Percentiles rank a stretch among this genome's conserved stretches.
Conservation (phyloP, 2,329 filamentous ascomycete genomes). For the Colletotrichum siamense region DNA sequence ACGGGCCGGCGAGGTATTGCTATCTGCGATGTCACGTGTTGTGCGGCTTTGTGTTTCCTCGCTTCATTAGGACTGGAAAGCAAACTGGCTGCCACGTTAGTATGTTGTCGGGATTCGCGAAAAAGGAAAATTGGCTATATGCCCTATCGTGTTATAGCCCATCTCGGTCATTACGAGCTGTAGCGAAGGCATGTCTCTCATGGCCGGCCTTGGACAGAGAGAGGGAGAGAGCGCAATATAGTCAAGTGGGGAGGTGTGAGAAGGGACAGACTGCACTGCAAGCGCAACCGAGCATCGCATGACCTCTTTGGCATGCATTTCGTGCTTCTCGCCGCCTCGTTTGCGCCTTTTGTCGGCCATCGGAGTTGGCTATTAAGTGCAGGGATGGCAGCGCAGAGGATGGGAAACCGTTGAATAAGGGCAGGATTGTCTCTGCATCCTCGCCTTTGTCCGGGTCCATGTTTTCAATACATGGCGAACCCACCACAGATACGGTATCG, state of each 20-base stretch:
- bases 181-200: neutral
- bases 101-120: neutral
- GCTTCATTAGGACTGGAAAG: neutral
- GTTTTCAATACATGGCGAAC: neutral
- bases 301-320: neutral
- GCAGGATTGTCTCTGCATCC: neutral
- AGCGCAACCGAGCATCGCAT: neutral
- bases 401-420: neutral
- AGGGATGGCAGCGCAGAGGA: neutral
- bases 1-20: neutral
- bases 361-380: neutral
- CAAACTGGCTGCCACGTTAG: neutral
- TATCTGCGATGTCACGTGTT: slow-evolving; percentile 2
- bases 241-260: neutral
- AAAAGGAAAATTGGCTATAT: neutral
- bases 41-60: neutral
- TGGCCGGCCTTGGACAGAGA: neutral
- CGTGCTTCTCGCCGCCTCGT: neutral
- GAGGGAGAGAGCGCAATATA: neutral
- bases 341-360: neutral
- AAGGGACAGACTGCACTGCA: neutral
- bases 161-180: neutral
- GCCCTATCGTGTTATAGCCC: neutral
- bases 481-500: neutral
- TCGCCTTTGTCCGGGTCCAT: neutral